Evolutionary conservation across 768 basidiomycete species (phyloP).

Genomic region (Xerocomellus dryophilus): DNA sequence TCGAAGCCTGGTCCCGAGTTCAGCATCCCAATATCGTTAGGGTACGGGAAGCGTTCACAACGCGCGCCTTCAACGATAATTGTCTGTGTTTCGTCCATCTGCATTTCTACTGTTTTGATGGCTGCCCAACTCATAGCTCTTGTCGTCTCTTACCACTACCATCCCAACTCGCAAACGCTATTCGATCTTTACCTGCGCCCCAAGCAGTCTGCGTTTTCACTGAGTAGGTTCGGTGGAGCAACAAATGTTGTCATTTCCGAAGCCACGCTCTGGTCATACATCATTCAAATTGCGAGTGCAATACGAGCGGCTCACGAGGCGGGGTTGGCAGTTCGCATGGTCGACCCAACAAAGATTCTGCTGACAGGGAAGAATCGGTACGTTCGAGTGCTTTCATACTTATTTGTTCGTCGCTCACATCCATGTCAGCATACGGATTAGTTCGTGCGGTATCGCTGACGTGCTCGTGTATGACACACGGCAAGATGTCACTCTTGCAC

Average conservation of each 20-base stretch:
- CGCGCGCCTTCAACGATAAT: constrained; percentile 85
- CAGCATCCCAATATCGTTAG: constrained; percentile 83
- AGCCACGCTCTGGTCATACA: constrained; percentile 85
- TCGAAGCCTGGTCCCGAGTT: constrained; percentile 84
- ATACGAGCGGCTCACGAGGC: constrained; percentile 83
- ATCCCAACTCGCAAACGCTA: constrained; percentile 80
- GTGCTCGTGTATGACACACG: constrained; percentile 74
- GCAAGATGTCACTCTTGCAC: constrained; percentile 54
- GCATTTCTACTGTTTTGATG: constrained; percentile 9
- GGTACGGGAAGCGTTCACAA: constrained; percentile 92
- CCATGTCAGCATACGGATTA: constrained; percentile 65
- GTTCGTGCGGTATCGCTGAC: constrained; percentile 85
- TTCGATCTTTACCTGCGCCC: constrained; percentile 73
- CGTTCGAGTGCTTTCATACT: not conserved
- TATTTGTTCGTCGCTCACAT: not conserved
- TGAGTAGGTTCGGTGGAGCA: constrained; percentile 36
- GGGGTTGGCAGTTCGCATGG: constrained; percentile 73
- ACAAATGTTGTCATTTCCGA: constrained; percentile 53
- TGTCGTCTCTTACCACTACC: constrained; percentile 87
- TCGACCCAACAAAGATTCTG: constrained; percentile 86
- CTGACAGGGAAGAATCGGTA: constrained; percentile 88
- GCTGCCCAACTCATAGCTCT: constrained; percentile 53
- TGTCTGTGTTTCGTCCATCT: constrained; percentile 49
- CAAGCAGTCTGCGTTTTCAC: constrained; percentile 39
- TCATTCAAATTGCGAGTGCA: constrained; percentile 85